These are phyloP conservation scores for Rhynchospora breviuscula DNA, from an alignment of 176 grass and related monocot species.

Conservation along the genomic window DNA sequence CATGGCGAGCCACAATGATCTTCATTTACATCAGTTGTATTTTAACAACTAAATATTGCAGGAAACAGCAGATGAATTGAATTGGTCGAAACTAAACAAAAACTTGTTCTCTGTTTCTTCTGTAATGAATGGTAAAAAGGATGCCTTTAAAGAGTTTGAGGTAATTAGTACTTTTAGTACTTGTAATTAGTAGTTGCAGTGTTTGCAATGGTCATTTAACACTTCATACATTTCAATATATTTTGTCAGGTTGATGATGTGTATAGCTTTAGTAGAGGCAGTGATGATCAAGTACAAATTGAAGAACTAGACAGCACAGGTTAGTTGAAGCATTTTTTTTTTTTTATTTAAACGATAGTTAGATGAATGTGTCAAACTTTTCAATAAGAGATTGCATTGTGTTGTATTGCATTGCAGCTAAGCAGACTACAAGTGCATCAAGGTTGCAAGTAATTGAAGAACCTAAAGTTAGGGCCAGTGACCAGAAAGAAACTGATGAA, in stretches of 20 bases:
- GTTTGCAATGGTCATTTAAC: background rate
- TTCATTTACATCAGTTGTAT: background rate
- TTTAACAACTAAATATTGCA: constrained; percentile 29
- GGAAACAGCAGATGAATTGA: constrained; percentile 71
- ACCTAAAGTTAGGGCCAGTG: background rate
- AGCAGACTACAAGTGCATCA: constrained; percentile 23
- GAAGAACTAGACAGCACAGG: constrained; percentile 25
- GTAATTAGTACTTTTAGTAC: constrained; percentile 32
- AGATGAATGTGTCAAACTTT: background rate
- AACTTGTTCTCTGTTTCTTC: constrained; percentile 79
- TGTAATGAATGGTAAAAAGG: constrained; percentile 88
- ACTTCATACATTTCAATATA: constrained; percentile 23
- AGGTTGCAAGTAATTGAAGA: constrained; percentile 22
- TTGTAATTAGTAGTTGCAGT: no score
- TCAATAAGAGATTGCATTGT: constrained; percentile 15
- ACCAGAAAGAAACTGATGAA: constrained; percentile 34
- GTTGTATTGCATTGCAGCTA: constrained; percentile 32
- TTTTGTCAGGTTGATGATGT: constrained; percentile 81
- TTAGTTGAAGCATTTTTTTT: background rate
- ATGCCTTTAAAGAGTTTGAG: constrained; percentile 87
- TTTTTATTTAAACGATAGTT: constrained; percentile 1
- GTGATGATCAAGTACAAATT: constrained; percentile 20
- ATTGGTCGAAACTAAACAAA: constrained; percentile 72
- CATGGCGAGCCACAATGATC: background rate
- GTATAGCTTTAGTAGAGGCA: constrained; percentile 44